Base-by-base conservation (phyloP, 2,329 filamentous ascomycete genomes). In the Alternaria infectoria region DNA sequence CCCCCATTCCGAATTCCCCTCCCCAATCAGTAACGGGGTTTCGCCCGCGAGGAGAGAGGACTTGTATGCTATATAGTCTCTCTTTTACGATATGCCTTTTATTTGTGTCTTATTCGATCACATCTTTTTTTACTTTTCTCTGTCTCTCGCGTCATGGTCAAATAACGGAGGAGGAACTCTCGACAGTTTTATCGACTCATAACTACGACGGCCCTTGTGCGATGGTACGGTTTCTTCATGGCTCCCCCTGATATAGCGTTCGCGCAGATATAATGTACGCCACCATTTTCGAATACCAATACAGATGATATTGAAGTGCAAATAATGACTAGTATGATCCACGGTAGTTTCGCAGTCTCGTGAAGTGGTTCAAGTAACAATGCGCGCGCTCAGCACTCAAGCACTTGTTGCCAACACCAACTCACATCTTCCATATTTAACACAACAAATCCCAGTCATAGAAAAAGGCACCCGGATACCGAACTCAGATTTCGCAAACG, bases 41-140 rank as follows among this genome's bases (percentile, higher is more conserved):
- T 61, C 59, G 52, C 52, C 45, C 52, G 46, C 45, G n/a, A 26
- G 17, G 44, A 36, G 44, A 36, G 51, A 15, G 49, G 36, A 49
- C 44, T 56, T 50, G 57, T 59, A 59, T 43, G 47, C 57, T 59
- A 59, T 56, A 60, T 50, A 44, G 51, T 44, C 58, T 60, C 51
- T 60, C 49, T 44, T 46, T 54, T 52, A 54, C 57, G 57, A 54
- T 47, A 32, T 47, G 25, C 30, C 40, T 57, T 30, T 49, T 57
- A 17, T 25, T 57, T 47, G 25, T 49, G 43, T 59, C 15, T 59
- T 40, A 11, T 54, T 17, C 36, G 23, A 25, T 46, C 36, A 40
- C 36, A 40, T 49, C 25, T 25, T 49, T 49, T 49, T 49, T n/a
- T 49, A 25, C 46, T 49, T 49, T 26, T 49, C 49, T 49, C 30